Evolutionary conservation across 208 protist genomes (phyloP).

Genomic region (Crithidia bombi): DNA sequence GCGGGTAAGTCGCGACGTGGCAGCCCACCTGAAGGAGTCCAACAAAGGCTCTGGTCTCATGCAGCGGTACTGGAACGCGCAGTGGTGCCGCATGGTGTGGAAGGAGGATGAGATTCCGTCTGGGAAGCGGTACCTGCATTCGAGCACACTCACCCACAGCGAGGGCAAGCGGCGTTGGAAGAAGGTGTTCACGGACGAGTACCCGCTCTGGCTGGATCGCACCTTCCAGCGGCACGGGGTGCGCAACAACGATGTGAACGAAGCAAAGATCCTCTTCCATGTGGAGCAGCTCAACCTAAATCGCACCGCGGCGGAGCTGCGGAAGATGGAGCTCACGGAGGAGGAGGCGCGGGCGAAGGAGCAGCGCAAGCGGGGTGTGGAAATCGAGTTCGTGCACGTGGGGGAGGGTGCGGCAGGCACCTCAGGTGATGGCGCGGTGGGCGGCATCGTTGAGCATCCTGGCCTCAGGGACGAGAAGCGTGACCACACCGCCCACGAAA

Average conservation of each 20-base stretch:
- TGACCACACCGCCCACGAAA: constrained; percentile 13
- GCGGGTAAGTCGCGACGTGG: constrained; percentile 55
- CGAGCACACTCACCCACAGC: constrained; percentile 52
- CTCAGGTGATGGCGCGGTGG: neutral
- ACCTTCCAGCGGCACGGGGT: constrained; percentile 47
- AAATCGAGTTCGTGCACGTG: constrained; percentile 39
- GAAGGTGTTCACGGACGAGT: constrained; percentile 70
- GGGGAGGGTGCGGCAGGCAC: constrained; percentile 9
- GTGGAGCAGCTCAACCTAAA: constrained; percentile 49
- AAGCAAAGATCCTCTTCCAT: constrained; percentile 60
- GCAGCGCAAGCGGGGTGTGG: constrained; percentile 40
- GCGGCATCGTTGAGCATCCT: neutral
- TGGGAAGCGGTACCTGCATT: constrained; percentile 46
- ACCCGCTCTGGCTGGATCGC: constrained; percentile 62
- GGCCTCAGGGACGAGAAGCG: constrained; percentile 8
- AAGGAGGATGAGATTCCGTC: constrained; percentile 40
- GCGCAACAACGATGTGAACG: constrained; percentile 66
- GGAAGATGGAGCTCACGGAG: constrained; percentile 46
- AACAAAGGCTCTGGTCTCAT: constrained; percentile 53
- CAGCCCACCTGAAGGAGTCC: constrained; percentile 36
- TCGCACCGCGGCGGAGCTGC: constrained; percentile 52
- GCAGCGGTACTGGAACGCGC: constrained; percentile 89
- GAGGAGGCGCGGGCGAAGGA: constrained; percentile 56
- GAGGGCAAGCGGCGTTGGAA: constrained; percentile 70
- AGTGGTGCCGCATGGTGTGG: constrained; percentile 72